Evolutionary conservation across 2,329 filamentous ascomycete species (phyloP).

Genomic region (Fusarium lyarnte): DNA sequence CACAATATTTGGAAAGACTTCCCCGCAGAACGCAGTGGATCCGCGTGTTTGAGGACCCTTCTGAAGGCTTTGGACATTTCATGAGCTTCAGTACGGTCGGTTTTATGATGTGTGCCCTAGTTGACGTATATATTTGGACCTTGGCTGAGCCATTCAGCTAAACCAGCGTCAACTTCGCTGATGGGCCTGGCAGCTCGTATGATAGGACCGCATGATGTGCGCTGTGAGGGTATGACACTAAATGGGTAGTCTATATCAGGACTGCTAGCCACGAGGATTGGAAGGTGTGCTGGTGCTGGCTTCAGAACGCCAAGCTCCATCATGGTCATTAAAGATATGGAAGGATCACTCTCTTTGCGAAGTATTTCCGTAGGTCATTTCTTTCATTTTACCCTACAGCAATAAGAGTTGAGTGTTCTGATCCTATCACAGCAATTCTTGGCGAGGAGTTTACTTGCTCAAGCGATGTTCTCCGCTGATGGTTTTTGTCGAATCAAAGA

Average conservation of each 20-base stretch:
- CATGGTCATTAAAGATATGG: background rate
- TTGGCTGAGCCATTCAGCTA: background rate
- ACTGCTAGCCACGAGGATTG: background rate
- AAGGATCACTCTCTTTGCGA: background rate
- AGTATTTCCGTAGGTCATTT: background rate
- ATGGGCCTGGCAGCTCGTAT: background rate
- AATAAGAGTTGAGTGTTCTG: too few relatives aligned
- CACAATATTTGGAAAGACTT: background rate
- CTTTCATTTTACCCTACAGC: background rate
- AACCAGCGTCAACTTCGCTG: fast-evolving
- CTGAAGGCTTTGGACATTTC: background rate
- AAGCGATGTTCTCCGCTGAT: background rate
- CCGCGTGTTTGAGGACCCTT: background rate
- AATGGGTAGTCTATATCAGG: background rate
- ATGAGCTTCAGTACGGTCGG: background rate
- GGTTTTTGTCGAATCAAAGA: background rate
- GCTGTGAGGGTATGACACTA: background rate
- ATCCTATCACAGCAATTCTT: background rate
- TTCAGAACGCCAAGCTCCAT: background rate
- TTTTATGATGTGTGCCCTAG: background rate
- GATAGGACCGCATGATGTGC: background rate
- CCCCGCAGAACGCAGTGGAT: fast-evolving
- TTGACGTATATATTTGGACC: background rate
- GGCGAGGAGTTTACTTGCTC: background rate
- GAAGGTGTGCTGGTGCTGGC: background rate